Evolutionary conservation across 2,329 filamentous ascomycete genomes (phyloP), one percentile per base, ranked within the genome.

Genomic region (Eutypa lata): DNA sequence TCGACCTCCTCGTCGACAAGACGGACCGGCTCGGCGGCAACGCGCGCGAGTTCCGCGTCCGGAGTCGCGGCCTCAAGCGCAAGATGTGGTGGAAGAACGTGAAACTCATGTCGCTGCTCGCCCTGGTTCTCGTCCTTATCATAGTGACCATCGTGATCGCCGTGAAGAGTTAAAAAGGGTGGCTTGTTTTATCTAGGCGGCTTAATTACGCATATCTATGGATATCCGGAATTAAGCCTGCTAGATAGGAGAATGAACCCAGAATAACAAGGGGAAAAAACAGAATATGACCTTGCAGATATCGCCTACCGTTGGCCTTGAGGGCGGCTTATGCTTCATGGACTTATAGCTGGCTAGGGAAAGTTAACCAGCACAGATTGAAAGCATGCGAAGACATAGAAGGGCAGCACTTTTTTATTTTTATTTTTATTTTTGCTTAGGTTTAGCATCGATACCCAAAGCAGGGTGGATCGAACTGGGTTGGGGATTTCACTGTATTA

Each of bases 41-140:
- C 69, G 91, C 94, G 50, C 80, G 87, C 63, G 94, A 99, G 69
- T 99, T 99, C 68, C 79, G 94, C 49, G 87, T 97, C 18, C 81
- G 93, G 61, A 95, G 89, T 69, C 79, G 91, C 24, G 91, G 91
- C 1, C 72, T 99, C 63, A 89, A 94, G 76, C 82, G 95, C 67
- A 83, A 88, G 73, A 97, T 99, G 94, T 99, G 94, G 94, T 97
- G 93, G 93, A 97, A 97, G 86, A 97, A 99, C 71, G 82, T 96
- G 45, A 95, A 95, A 76, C 74, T 99, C 61, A 96, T 97, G 91
- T 87, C 83, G 7, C 71, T 99, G 62, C 67, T 92, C 56, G 78
- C 73, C 3, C 66, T 97, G 44, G 90, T 92, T 2, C 73, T 94
- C 24, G 67, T 77, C 44, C 67, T 85, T 57, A 81, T 85, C 60